Percentiles rank a stretch among this genome's conserved stretches.
Evolutionary conservation across 768 basidiomycete species (phyloP).

Genomic region (Pleurotus pulmonarius): DNA sequence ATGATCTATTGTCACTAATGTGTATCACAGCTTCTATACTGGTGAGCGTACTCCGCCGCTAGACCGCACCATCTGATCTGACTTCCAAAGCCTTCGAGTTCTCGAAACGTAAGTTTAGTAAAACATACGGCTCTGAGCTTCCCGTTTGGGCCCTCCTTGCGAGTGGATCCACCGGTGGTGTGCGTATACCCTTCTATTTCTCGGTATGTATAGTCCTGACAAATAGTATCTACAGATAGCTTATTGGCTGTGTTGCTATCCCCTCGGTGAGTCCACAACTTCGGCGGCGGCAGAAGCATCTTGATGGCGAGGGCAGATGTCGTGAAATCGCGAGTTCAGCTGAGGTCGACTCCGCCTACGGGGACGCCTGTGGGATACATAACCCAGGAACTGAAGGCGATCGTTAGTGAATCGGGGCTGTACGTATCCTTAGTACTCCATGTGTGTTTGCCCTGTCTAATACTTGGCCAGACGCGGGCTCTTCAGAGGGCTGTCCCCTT

Average conservation of each 20-base stretch:
- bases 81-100: constrained; percentile 76
- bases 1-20: neutral
- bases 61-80: neutral
- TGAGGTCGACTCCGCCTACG: constrained; percentile 67
- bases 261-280: constrained; percentile 49
- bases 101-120: constrained; percentile 72
- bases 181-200: constrained; percentile 31
- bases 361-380: constrained; percentile 80
- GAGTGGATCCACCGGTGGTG: constrained; percentile 81
- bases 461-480: constrained; percentile 46
- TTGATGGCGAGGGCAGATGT: constrained; percentile 53
- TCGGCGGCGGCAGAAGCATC: too few species aligned
- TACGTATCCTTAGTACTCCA: constrained; percentile 31
- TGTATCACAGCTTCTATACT: constrained; percentile 57
- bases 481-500: constrained; percentile 74
- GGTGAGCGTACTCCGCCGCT: constrained; percentile 28
- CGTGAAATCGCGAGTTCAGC: constrained; percentile 87
- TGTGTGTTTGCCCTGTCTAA: neutral
- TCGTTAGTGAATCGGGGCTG: constrained; percentile 72
- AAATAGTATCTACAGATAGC: constrained; percentile 48
- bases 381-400: constrained; percentile 55
- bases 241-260: constrained; percentile 95
- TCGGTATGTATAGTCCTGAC: constrained; percentile 2
- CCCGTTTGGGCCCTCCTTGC: constrained; percentile 85
- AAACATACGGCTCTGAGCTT: constrained; percentile 58